phyloP scores from a whole-genome alignment of 108 stramenopile species.

The Epithemia pelagica region DNA sequence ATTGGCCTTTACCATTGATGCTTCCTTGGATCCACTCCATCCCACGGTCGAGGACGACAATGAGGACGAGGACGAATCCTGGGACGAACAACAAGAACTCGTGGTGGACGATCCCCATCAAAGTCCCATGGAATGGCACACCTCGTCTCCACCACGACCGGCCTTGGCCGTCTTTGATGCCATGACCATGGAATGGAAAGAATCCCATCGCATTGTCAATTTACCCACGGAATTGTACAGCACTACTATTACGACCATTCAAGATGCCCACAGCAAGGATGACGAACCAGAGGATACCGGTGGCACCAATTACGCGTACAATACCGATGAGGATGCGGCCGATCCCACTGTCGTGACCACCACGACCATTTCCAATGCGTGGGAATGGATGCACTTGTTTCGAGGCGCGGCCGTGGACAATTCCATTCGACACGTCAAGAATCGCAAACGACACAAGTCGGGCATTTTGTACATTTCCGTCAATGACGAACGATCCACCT shows the following conservation, averaged over 20 bases:
- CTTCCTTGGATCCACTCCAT: too few relatives aligned
- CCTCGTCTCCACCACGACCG: too few relatives aligned
- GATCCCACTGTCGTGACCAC: too few relatives aligned
- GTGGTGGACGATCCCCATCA: too few relatives aligned
- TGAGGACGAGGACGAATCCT: too few relatives aligned
- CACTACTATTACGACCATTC: not conserved
- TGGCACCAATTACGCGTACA: not conserved
- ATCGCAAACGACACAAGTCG: not conserved
- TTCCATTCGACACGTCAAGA: not conserved
- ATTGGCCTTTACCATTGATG: not conserved
- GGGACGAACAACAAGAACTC: too few relatives aligned
- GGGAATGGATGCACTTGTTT: not conserved
- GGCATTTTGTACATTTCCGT: not conserved
- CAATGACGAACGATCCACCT: not conserved
- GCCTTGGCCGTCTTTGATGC: not conserved
- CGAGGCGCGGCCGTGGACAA: not conserved
- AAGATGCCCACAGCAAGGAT: not conserved
- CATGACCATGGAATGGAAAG: not conserved
- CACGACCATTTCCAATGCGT: too few relatives aligned
- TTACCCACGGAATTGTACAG: not conserved
- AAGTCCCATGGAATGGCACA: too few relatives aligned
- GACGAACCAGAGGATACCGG: not conserved
- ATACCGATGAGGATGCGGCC: not conserved
- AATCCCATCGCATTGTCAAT: not conserved
- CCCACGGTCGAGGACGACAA: not conserved